Conservation (phyloP, 2,329 filamentous ascomycete genomes). For the Trichoderma sp. region DNA sequence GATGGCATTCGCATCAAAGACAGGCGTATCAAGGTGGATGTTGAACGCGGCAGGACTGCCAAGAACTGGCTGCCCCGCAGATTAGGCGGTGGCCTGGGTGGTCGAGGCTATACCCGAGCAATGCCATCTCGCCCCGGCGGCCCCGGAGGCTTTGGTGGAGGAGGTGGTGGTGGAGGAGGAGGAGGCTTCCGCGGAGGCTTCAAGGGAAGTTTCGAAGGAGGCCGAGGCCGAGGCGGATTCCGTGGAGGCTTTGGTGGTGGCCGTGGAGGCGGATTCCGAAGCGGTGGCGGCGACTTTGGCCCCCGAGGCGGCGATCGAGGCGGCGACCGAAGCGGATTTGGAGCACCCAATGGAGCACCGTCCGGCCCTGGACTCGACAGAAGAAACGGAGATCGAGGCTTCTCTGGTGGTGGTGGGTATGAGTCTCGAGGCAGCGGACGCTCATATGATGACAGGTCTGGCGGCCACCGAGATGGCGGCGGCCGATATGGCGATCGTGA, state of each 20-base stretch:
- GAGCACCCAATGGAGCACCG: conserved; percentile 59
- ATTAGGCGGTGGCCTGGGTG: conserved; percentile 88
- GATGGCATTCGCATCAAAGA: conserved; percentile 94
- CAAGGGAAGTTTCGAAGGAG: conserved; percentile 50
- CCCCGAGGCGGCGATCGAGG: conserved; percentile 40
- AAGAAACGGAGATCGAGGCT: conserved; percentile 46
- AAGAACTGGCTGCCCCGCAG: conserved; percentile 91
- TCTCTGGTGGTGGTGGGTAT: conserved; percentile 54
- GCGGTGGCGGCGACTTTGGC: conserved; percentile 46
- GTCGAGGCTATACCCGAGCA: conserved; percentile 87
- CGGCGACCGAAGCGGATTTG: conserved; percentile 50
- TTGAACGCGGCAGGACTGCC: conserved; percentile 92
- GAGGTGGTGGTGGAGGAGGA: conserved; percentile 45
- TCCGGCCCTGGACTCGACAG: conserved; percentile 59
- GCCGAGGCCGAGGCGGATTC: conserved; percentile 56
- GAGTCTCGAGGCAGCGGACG: conserved; percentile 57
- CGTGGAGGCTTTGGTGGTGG: conserved; percentile 44
- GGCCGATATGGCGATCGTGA: conserved; percentile 44
- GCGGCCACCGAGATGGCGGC: conserved; percentile 54
- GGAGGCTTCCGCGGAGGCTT: conserved; percentile 49
- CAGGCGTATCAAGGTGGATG: conserved; percentile 88
- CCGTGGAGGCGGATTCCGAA: conserved; percentile 35
- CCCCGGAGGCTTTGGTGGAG: conserved; percentile 60
- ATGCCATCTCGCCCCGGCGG: conserved; percentile 69
- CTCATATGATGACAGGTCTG: conserved; percentile 61